Evolutionary conservation across 371 early-diverging fungal genomes (phyloP).

Genomic region (Mucor sp.): DNA sequence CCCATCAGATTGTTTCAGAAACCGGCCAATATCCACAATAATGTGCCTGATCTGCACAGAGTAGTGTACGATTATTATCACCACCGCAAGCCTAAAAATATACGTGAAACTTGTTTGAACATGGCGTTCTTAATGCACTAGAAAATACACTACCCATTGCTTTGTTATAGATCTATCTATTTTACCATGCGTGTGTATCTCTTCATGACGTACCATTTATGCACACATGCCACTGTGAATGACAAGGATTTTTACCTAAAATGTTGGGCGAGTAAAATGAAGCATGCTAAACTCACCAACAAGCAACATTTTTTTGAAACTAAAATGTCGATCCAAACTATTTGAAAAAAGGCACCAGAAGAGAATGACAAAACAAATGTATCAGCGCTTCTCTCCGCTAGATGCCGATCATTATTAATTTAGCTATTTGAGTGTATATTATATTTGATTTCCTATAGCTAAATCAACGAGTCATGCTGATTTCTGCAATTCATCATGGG

Average conservation of each 20-base stretch:
- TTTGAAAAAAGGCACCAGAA: not conserved
- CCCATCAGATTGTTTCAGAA: no score
- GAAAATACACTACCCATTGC: no score
- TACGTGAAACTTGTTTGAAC: no score
- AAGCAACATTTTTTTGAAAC: not conserved
- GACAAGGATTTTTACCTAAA: not conserved
- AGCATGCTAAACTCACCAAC: not conserved
- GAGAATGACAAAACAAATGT: not conserved
- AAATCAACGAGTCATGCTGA: not conserved
- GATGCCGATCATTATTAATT: not conserved
- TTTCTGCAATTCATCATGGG: not conserved
- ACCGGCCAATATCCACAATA: no score
- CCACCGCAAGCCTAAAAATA: no score
- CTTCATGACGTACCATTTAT: not conserved
- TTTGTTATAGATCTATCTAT: no score
- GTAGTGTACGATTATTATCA: no score
- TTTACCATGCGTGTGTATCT: not conserved
- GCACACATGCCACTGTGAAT: not conserved
- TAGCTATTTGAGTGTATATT: not conserved
- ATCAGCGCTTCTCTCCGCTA: not conserved
- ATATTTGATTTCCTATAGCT: not conserved
- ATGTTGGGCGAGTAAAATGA: not conserved
- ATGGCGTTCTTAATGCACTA: no score
- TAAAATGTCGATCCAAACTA: not conserved
- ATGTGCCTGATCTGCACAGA: no score